These are phyloP conservation scores for Grigorovia humatica DNA, from an alignment of 805 yeast genomes.

Conservation along the genomic window DNA sequence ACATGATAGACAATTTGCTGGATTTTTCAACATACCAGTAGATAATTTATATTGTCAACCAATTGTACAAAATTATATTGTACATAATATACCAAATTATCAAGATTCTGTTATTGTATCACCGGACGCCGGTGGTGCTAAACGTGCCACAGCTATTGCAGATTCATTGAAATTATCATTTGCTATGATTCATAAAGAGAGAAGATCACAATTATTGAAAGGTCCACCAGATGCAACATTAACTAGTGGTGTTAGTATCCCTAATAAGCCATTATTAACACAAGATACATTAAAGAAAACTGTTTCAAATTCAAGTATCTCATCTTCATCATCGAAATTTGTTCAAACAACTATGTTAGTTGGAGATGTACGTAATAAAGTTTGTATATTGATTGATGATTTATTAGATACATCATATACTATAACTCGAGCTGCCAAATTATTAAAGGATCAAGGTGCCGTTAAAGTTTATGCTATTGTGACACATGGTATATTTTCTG, in stretches of 20 bases:
- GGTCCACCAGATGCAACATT: constrained; percentile 28
- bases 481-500: constrained; percentile 89
- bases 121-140: constrained; percentile 99
- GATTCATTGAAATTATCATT: constrained; percentile 81
- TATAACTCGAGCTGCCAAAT: constrained; percentile 81
- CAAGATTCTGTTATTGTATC: constrained; percentile 84
- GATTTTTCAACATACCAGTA: constrained; percentile 92
- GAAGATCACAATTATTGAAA: constrained; percentile 41
- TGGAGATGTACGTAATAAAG: constrained; percentile 82
- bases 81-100: constrained; percentile 65
- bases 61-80: constrained; percentile 73
- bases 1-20: constrained; percentile 97
- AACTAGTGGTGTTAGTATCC: constrained; percentile 20
- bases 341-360: constrained; percentile 89
- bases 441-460: constrained; percentile 91
- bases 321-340: constrained; percentile 14
- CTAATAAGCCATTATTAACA: constrained; percentile 2
- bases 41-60: constrained; percentile 90
- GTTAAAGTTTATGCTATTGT: constrained; percentile 73
- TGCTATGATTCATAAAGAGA: constrained; percentile 92
- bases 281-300: neutral
- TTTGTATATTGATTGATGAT: constrained; percentile 88
- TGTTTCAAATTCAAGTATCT: neutral
- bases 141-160: constrained; percentile 89
- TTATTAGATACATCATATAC: constrained; percentile 90